Percentiles rank a stretch among this genome's conserved stretches.
Conservation (phyloP, 2,329 filamentous ascomycete genomes). For the Coleophoma cylindrospora region DNA sequence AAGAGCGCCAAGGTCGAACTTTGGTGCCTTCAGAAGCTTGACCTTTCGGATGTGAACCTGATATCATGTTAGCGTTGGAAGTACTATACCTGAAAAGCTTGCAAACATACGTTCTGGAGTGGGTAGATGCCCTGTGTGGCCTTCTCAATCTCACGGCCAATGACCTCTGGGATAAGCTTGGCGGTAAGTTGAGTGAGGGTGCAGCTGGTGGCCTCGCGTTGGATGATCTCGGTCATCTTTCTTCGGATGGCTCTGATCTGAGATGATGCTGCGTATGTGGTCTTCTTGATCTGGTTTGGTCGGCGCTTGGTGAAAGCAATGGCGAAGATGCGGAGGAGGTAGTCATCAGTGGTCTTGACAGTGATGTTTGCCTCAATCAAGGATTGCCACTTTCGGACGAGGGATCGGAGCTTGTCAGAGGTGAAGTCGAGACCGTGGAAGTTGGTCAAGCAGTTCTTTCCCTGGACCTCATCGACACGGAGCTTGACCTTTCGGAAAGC, state of each 20-base stretch:
- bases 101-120: conserved; percentile 82
- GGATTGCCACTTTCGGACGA: conserved; percentile 99
- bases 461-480: conserved; percentile 96
- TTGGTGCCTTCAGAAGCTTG: conserved; percentile 97
- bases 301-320: conserved; percentile 99
- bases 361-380: conserved; percentile 99
- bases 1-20: conserved; percentile 97
- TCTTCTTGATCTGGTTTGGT: conserved; percentile 99
- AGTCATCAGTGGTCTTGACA: conserved; percentile 99
- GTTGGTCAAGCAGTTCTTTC: conserved; percentile 99
- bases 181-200: conserved; percentile 93
- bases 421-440: conserved; percentile 99
- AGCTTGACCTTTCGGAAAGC: conserved; percentile 99
- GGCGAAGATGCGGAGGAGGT: conserved; percentile 97
- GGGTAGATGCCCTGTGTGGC: conserved; percentile 99
- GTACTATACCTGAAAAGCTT: neutral
- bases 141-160: conserved; percentile 99
- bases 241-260: conserved; percentile 97
- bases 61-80: conserved; percentile 27
- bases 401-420: conserved; percentile 98
- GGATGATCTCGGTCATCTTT: conserved; percentile 99
- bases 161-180: conserved; percentile 99
- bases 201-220: conserved; percentile 90
- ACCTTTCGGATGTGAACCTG: conserved; percentile 99
- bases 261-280: conserved; percentile 93